Evolutionary conservation across 2,329 filamentous ascomycete species (phyloP).

Genomic region (Monosporascus sp.): DNA sequence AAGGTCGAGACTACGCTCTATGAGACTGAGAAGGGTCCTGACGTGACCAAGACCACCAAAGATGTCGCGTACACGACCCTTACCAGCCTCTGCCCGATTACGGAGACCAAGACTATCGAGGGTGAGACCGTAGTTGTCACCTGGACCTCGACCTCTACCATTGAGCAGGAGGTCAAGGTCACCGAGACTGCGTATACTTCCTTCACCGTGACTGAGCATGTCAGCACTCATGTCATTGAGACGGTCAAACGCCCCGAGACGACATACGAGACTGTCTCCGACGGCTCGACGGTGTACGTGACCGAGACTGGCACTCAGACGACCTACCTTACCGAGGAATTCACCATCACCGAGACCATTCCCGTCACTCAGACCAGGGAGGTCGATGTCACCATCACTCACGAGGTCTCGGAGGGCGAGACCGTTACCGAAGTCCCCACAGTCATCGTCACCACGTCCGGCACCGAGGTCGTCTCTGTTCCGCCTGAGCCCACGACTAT

Average conservation of each 20-base stretch:
- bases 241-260: slow-evolving; percentile 36
- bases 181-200: slow-evolving; percentile 29
- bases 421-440: slow-evolving; percentile 31
- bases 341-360: slow-evolving; percentile 33
- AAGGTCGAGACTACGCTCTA: slow-evolving; percentile 25
- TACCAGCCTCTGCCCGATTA: slow-evolving; percentile 41
- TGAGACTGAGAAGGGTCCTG: slow-evolving; percentile 30
- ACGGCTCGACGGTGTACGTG: slow-evolving; percentile 35
- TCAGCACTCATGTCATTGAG: slow-evolving; percentile 25
- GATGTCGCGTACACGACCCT: slow-evolving; percentile 36
- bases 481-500: slow-evolving; percentile 14
- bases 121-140: slow-evolving; percentile 36
- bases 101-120: slow-evolving; percentile 37
- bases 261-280: slow-evolving; percentile 38
- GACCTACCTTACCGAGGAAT: slow-evolving; percentile 30
- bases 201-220: slow-evolving; percentile 23
- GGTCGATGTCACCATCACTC: slow-evolving; percentile 36
- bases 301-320: slow-evolving; percentile 40
- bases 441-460: slow-evolving; percentile 25
- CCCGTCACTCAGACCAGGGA: slow-evolving; percentile 36
- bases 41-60: slow-evolving; percentile 32
- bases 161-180: slow-evolving; percentile 25
- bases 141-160: slow-evolving; percentile 34
- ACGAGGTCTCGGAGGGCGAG: slow-evolving; percentile 26
- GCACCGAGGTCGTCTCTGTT: slow-evolving; percentile 28